Conservation (phyloP, 192 early-diverging fungal genomes). For the Backusella parvicylindrica region DNA sequence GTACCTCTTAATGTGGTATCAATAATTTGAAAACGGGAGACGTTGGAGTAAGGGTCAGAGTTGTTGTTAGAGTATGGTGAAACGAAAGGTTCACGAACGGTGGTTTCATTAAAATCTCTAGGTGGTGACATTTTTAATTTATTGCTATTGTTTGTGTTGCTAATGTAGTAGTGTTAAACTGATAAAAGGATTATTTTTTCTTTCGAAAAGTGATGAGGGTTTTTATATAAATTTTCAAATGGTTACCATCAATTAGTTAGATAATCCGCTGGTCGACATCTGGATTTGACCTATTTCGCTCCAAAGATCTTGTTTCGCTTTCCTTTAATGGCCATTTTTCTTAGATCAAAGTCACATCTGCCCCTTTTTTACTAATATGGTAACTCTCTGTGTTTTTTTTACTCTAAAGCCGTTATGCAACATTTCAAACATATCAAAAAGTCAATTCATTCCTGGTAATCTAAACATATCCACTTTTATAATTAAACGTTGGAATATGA, state of each 20-base stretch:
- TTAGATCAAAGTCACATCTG: conserved; percentile 12
- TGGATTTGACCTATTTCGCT: neutral
- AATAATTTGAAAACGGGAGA: conserved; percentile 92
- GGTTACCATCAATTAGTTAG: neutral
- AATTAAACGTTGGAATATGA: neutral
- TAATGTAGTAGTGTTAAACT: neutral
- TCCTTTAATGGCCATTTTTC: conserved; percentile 3
- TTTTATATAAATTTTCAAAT: neutral
- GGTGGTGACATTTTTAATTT: conserved; percentile 15
- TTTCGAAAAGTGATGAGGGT: neutral
- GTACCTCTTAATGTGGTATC: conserved; percentile 90
- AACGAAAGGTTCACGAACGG: conserved; percentile 28
- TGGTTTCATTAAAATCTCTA: conserved; percentile 4
- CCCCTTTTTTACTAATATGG: neutral
- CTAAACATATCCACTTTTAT: neutral
- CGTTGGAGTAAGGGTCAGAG: conserved; percentile 73
- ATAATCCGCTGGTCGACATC: neutral
- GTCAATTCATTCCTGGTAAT: neutral
- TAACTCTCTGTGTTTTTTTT: neutral
- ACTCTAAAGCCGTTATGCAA: neutral
- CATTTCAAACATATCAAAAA: neutral
- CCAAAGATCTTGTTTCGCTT: conserved; percentile 10
- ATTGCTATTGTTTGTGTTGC: neutral
- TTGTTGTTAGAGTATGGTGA: conserved; percentile 49
- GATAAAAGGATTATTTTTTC: neutral